A percentile compares a stretch with the other conserved stretches of the same genome.
These are phyloP conservation scores for Dioscorea alata DNA, from an alignment of 106 monocot genomes.

Conservation along the genomic window DNA sequence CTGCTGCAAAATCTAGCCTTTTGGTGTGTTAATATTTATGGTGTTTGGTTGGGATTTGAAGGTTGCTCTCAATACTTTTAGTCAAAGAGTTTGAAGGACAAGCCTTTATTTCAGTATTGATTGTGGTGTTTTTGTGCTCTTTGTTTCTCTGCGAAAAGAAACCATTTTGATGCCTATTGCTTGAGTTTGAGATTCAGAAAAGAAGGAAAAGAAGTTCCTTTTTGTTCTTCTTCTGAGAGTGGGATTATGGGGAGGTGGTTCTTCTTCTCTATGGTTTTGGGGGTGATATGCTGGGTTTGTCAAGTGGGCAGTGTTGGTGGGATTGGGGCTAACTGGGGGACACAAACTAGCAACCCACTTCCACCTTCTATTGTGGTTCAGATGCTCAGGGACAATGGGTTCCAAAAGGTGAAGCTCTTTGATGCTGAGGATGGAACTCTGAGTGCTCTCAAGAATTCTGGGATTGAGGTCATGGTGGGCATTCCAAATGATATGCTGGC, in stretches of 20 bases:
- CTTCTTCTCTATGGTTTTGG: conserved; percentile 1
- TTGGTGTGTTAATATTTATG: no score
- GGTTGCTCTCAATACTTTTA: no score
- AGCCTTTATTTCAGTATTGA: no score
- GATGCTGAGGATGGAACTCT: conserved; percentile 53
- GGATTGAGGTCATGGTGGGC: conserved; percentile 81
- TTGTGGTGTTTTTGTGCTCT: no score
- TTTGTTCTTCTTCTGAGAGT: not conserved
- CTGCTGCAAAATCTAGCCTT: no score
- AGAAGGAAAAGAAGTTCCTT: not conserved
- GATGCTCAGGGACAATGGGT: conserved; percentile 65
- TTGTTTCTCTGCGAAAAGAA: no score
- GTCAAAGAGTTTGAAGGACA: no score
- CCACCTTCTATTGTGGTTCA: conserved; percentile 47
- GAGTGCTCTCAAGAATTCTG: conserved; percentile 38
- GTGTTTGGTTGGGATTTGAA: no score
- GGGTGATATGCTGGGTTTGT: conserved; percentile 21
- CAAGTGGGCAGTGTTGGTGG: conserved; percentile 20
- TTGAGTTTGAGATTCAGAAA: no score
- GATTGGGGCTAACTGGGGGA: conserved; percentile 79
- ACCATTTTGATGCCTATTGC: no score
- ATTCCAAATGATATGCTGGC: conserved; percentile 73
- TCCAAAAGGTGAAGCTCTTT: conserved; percentile 74
- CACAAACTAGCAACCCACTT: conserved; percentile 65
- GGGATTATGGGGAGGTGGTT: conserved; percentile 1